These are phyloP conservation scores for Skeletonema grethae DNA, from an alignment of 108 stramenopile species.

Conservation along the genomic window DNA sequence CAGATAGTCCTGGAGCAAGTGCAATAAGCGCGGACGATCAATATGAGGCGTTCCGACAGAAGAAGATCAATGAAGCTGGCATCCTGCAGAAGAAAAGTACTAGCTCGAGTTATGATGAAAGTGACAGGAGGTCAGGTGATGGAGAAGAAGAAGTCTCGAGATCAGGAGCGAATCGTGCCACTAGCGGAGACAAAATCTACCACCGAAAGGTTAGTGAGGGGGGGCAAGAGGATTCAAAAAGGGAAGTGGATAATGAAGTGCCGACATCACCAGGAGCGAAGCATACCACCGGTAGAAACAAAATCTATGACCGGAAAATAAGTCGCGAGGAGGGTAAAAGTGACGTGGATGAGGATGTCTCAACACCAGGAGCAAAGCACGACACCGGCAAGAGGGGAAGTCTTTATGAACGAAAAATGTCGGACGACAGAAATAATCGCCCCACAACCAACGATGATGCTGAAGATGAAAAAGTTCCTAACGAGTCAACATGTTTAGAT, in stretches of 20 bases:
- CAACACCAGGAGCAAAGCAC: not conserved
- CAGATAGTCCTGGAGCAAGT: not conserved
- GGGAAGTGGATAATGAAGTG: too few relatives aligned
- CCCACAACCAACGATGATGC: not conserved
- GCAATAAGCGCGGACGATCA: not conserved
- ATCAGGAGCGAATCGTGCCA: not conserved
- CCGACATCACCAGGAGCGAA: too few relatives aligned
- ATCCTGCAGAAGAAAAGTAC: not conserved
- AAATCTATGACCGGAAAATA: too few relatives aligned
- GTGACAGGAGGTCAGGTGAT: not conserved
- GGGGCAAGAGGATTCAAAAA: too few relatives aligned
- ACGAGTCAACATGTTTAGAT: not conserved
- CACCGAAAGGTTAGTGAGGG: too few relatives aligned
- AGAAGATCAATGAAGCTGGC: not conserved
- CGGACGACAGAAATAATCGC: not conserved
- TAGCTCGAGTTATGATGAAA: not conserved
- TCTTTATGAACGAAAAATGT: not conserved
- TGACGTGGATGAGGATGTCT: not conserved
- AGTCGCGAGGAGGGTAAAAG: not conserved
- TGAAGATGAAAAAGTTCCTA: not conserved
- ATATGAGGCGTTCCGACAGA: not conserved
- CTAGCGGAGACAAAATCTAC: not conserved
- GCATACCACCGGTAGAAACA: too few relatives aligned
- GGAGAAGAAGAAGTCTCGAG: too few relatives aligned
- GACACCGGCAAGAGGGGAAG: not conserved